Conservation (phyloP, 208 protist genomes). For the Trypanosoma scelopori region DNA sequence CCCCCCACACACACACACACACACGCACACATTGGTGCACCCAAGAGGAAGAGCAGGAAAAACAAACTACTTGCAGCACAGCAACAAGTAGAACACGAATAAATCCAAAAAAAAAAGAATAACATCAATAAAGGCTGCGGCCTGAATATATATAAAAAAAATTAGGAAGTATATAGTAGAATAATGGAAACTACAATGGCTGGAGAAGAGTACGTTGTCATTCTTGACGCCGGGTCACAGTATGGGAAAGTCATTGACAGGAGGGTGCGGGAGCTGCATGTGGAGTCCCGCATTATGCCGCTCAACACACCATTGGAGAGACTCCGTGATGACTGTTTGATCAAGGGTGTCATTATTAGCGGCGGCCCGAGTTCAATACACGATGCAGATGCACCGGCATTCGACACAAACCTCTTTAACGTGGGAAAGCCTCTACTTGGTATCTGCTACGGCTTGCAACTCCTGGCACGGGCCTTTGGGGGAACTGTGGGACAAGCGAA, state of each 20-base stretch:
- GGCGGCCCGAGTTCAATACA: slow-evolving; percentile 94
- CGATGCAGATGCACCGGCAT: slow-evolving; percentile 83
- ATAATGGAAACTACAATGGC: slow-evolving; percentile 2
- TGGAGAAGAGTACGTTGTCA: slow-evolving; percentile 84
- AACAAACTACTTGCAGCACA: too few species aligned
- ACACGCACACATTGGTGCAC: too few species aligned
- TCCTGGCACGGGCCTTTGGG: slow-evolving; percentile 84
- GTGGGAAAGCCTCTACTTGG: slow-evolving; percentile 92
- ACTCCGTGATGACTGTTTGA: slow-evolving; percentile 40
- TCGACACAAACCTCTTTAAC: slow-evolving; percentile 73
- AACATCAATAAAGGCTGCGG: too few species aligned
- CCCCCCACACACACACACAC: too few species aligned
- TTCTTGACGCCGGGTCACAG: slow-evolving; percentile 96
- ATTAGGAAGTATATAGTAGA: too few species aligned
- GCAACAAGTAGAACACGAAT: neutral
- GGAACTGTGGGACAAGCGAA: slow-evolving; percentile 86
- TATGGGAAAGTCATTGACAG: slow-evolving; percentile 97
- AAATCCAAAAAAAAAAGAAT: neutral
- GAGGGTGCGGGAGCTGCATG: slow-evolving; percentile 93
- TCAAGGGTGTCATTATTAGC: slow-evolving; percentile 95
- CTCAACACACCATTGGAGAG: slow-evolving; percentile 60
- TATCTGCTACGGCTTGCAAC: slow-evolving; percentile 99
- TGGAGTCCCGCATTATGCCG: slow-evolving; percentile 91
- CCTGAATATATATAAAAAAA: too few species aligned
- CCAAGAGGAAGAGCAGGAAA: too few species aligned